Conservation (phyloP, 352 stramenopile genomes). For the Pythium monospermum region DNA sequence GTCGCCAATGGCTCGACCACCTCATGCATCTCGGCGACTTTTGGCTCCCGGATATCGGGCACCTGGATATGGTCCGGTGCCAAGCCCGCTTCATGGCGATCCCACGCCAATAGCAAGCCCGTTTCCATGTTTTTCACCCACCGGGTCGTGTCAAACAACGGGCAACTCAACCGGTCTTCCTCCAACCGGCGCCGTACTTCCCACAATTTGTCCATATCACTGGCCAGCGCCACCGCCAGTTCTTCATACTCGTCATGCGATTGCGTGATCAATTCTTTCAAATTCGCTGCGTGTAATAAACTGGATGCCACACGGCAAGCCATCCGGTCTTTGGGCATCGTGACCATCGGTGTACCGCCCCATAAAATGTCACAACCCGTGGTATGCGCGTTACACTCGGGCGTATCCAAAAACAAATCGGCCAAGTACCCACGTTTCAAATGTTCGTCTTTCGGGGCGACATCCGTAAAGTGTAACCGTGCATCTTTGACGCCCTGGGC, state of each 20-base stretch:
- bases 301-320: constrained; percentile 84
- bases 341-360: constrained; percentile 89
- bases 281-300: constrained; percentile 74
- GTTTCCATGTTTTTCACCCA: constrained; percentile 87
- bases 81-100: constrained; percentile 60
- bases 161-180: constrained; percentile 50
- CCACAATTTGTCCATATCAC: constrained; percentile 82
- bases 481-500: constrained; percentile 64
- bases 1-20: background rate
- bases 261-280: constrained; percentile 74
- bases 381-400: constrained; percentile 89
- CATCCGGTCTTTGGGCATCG: constrained; percentile 88
- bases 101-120: constrained; percentile 61
- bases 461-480: constrained; percentile 81
- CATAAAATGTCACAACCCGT: constrained; percentile 92
- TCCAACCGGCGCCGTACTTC: constrained; percentile 67
- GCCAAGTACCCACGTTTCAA: constrained; percentile 82
- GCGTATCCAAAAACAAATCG: constrained; percentile 92
- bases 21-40: constrained; percentile 12
- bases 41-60: constrained; percentile 62
- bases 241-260: constrained; percentile 89
- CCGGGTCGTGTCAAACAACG: constrained; percentile 78
- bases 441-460: constrained; percentile 88
- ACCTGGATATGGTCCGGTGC: constrained; percentile 77
- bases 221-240: constrained; percentile 83